Evolutionary conservation across 2,329 filamentous ascomycete species (phyloP).

Genomic region (Cladosporium sp.): DNA sequence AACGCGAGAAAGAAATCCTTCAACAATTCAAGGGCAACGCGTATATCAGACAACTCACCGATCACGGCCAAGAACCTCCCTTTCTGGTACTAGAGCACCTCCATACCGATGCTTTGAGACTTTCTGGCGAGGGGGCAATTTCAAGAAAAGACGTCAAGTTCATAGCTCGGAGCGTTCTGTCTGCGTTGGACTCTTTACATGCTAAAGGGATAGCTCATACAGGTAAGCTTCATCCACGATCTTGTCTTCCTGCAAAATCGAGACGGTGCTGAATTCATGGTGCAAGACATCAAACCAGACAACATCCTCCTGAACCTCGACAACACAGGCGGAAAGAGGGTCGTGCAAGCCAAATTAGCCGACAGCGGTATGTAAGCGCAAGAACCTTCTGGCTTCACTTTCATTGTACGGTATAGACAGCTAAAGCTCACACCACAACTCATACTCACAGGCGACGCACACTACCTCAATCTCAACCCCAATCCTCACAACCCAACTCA

Average conservation of each 20-base stretch:
- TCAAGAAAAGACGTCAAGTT: conserved; percentile 17
- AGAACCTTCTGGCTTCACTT: not conserved
- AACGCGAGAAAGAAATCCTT: not conserved
- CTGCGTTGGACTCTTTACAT: conserved; percentile 26
- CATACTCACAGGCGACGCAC: not conserved
- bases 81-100: not conserved
- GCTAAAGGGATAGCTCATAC: conserved; percentile 27
- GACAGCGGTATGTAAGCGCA: not conserved
- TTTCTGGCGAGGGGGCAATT: not conserved
- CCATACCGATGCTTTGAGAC: not conserved
- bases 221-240: not conserved
- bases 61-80: not conserved
- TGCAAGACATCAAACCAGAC: conserved; percentile 33
- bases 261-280: conserved; percentile 14
- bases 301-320: conserved; percentile 35
- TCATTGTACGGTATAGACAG: too few species aligned
- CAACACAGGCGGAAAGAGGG: conserved; percentile 21
- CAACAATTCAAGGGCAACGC: not conserved
- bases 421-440: not conserved
- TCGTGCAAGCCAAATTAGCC: conserved; percentile 29
- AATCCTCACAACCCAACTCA: conserved; percentile 19
- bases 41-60: not conserved
- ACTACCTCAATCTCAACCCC: conserved; percentile 22
- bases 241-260: conserved; percentile 7
- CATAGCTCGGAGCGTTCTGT: conserved; percentile 21